phyloP scores from a whole-genome alignment of 805 yeast species.

The Saccharomycopsis synnaedendra region DNA sequence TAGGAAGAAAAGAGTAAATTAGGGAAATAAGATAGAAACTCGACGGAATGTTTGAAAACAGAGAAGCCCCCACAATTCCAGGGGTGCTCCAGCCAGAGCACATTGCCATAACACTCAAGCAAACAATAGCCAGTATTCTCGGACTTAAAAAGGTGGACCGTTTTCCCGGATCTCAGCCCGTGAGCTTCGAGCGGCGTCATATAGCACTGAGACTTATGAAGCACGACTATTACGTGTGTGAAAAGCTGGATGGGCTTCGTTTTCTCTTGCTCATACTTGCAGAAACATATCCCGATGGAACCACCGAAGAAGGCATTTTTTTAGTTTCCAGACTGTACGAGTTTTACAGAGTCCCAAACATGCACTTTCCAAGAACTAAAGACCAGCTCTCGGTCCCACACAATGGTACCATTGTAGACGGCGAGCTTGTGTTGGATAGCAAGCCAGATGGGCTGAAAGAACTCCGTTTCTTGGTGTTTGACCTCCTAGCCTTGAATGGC shows the following conservation, averaged over 20 bases:
- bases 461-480: slow-evolving; percentile 78
- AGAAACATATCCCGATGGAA: slow-evolving; percentile 40
- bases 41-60: slow-evolving; percentile 19
- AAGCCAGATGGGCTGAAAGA: slow-evolving; percentile 47
- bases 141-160: slow-evolving; percentile 36
- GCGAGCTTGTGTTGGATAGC: slow-evolving; percentile 75
- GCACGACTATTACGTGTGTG: slow-evolving; percentile 89
- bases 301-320: slow-evolving; percentile 80
- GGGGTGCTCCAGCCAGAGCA: slow-evolving; percentile 70
- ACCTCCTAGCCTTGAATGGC: slow-evolving; percentile 79
- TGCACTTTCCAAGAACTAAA: slow-evolving; percentile 64
- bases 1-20: too few relatives aligned
- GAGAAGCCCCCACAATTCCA: slow-evolving; percentile 74
- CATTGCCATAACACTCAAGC: slow-evolving; percentile 55
- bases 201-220: slow-evolving; percentile 45
- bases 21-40: neutral
- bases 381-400: slow-evolving; percentile 49
- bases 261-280: slow-evolving; percentile 60
- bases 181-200: slow-evolving; percentile 73
- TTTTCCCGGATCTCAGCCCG: slow-evolving; percentile 95
- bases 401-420: slow-evolving; percentile 85
- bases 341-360: slow-evolving; percentile 66
- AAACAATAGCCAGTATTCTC: slow-evolving; percentile 53
- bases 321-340: slow-evolving; percentile 84
- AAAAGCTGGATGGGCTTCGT: slow-evolving; percentile 88